Evolutionary conservation across 371 early-diverging fungal species (phyloP).

Genomic region (Apophysomyces variabilis): DNA sequence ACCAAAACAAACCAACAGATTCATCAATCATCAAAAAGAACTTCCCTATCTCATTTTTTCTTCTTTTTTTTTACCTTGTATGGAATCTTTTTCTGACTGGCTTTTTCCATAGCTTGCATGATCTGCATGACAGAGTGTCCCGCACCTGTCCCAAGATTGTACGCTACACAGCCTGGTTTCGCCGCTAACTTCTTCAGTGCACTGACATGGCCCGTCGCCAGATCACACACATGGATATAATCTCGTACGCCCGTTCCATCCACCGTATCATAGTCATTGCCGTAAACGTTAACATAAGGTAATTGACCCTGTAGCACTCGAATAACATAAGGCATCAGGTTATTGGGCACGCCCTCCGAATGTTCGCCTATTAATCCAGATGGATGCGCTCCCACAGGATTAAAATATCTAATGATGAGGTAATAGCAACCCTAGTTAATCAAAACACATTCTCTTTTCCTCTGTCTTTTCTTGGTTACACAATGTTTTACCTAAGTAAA

Average conservation of each 20-base stretch:
- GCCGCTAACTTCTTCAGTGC: constrained; percentile 72
- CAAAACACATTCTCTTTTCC: not conserved
- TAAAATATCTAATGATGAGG: constrained; percentile 71
- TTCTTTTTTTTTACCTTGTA: constrained; percentile 44
- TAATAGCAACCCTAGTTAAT: not conserved
- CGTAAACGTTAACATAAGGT: constrained; percentile 77
- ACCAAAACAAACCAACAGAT: not conserved
- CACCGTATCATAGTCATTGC: constrained; percentile 81
- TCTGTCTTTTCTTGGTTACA: not conserved
- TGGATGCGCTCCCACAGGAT: constrained; percentile 89
- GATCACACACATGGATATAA: constrained; percentile 88
- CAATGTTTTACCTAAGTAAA: constrained; percentile 58
- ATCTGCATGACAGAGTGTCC: constrained; percentile 90
- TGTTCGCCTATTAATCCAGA: constrained; percentile 90
- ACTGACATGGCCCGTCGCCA: constrained; percentile 84
- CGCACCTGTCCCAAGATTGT: constrained; percentile 86
- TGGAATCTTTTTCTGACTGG: constrained; percentile 67
- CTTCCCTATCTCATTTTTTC: no score
- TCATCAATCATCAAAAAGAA: not conserved
- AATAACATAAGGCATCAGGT: constrained; percentile 87
- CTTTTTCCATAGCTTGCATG: constrained; percentile 76
- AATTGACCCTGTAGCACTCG: constrained; percentile 81
- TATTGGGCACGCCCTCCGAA: constrained; percentile 84
- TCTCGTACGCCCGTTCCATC: constrained; percentile 96
- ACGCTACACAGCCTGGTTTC: constrained; percentile 66